Base-by-base conservation (phyloP, 1,139 yeast genomes). In the Taiozyma sp. region DNA sequence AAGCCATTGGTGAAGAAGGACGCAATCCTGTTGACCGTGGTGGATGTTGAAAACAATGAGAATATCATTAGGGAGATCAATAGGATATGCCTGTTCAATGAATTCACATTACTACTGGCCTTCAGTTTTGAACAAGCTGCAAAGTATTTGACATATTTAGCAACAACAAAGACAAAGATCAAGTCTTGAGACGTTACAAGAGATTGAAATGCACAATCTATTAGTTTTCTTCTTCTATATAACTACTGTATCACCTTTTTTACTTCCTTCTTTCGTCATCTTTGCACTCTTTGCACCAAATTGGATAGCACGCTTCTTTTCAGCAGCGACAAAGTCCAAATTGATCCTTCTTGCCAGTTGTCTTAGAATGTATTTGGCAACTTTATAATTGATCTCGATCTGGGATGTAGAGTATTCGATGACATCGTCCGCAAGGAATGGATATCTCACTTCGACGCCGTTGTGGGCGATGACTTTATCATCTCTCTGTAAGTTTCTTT, bases 231-330 rank as follows among this genome's bases (percentile, higher is more conserved):
- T 7, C 16, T 22, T 42, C 32, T 42, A 42, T 24, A 14, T 21
- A n/a, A 32, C 35, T n/a, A 58, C 37, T 51, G 70, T 73, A 2
- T 74, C 69, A 2, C 74, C 74, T 48, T 66, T 66, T 35, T 66
- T 65, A 49, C 64, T 68, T 10, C 72, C 69, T 35, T 64, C 63
- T 44, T 64, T 61, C 5, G 68, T 64, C 83, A 93, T 80, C 65
- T 93, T 93, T 2, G 99, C 99, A 63, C 96, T 86, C 58, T 87
- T 83, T 0, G 98, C 88, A 0, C 99, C 99, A 68, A 93, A 93
- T 63, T 93, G 99, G 54, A 93, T 90, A 0, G 99, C 99, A 47
- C 99, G 73, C 64, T 93, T 93, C n/a, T 85, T 80, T 62, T 93
- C 98, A 35, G 72, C 69, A 24, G 82, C 71, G 0, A 89, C 95